A percentile compares a stretch with the other conserved stretches of the same genome.
Evolutionary conservation across 2,329 filamentous ascomycete genomes (phyloP).

Genomic region (Sphaerulina vaccinii): DNA sequence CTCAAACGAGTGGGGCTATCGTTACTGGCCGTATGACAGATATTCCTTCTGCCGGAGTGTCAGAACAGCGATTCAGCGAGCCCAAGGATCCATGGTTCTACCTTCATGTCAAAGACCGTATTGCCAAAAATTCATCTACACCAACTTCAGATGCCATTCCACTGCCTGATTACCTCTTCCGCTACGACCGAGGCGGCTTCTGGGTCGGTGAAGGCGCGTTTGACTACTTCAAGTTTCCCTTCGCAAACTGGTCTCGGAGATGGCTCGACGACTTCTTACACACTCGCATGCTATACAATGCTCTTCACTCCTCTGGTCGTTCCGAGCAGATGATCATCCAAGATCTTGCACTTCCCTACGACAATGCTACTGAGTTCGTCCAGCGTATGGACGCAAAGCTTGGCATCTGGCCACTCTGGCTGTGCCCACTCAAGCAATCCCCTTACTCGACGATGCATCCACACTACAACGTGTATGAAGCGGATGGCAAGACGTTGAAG

Average conservation of each 20-base stretch:
- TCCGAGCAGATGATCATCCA: constrained; percentile 63
- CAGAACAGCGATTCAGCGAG: constrained; percentile 41
- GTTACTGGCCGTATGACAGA: constrained; percentile 47
- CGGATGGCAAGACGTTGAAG: constrained; percentile 24
- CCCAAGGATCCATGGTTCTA: constrained; percentile 54
- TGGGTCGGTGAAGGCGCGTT: constrained; percentile 66
- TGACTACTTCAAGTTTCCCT: constrained; percentile 63
- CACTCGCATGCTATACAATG: constrained; percentile 64
- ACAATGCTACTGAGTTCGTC: constrained; percentile 45
- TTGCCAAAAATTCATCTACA: constrained; percentile 42
- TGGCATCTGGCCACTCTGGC: constrained; percentile 50
- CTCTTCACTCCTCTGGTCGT: constrained; percentile 61
- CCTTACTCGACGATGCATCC: constrained; percentile 35
- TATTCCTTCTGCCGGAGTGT: constrained; percentile 10
- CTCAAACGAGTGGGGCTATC: constrained; percentile 43
- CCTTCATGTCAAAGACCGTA: constrained; percentile 42
- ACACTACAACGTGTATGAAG: constrained; percentile 29
- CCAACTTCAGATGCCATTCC: constrained; percentile 56
- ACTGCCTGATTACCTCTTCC: constrained; percentile 66
- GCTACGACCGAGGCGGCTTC: constrained; percentile 68
- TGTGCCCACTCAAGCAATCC: constrained; percentile 45
- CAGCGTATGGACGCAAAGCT: constrained; percentile 42
- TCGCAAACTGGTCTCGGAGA: constrained; percentile 62
- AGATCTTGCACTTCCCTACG: constrained; percentile 55
- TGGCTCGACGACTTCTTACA: constrained; percentile 63